Evolutionary conservation across 371 early-diverging fungal genomes (phyloP).

Genomic region (Smittium mucronatum): DNA sequence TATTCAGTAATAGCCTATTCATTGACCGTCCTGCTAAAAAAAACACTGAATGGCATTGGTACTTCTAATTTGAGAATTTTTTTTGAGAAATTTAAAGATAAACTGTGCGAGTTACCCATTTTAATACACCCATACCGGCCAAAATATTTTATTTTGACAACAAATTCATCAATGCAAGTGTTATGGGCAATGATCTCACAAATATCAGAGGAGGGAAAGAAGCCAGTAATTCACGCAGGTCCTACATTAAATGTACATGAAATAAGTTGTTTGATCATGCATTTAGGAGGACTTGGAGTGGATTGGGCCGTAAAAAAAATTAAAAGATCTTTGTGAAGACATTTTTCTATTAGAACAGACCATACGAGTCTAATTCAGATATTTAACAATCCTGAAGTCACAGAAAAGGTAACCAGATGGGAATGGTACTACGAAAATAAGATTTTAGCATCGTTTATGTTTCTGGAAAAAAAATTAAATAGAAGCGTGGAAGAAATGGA

Average conservation of each 20-base stretch:
- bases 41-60: constrained; percentile 4
- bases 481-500: background rate
- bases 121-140: constrained; percentile 2
- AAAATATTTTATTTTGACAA: constrained; percentile 26
- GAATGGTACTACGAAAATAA: background rate
- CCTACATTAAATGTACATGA: constrained; percentile 14
- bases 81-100: background rate
- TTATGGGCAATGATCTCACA: constrained; percentile 29
- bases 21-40: constrained; percentile 18
- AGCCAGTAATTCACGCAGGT: constrained; percentile 4
- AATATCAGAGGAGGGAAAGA: background rate
- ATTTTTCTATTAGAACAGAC: constrained; percentile 13
- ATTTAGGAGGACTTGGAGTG: constrained; percentile 33
- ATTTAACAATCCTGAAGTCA: constrained; percentile 3
- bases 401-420: constrained; percentile 9
- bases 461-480: background rate
- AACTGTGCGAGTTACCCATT: constrained; percentile 9
- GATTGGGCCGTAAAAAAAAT: constrained; percentile 22
- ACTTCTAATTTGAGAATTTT: no score
- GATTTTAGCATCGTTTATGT: background rate
- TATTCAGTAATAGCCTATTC: constrained; percentile 17
- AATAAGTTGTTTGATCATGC: constrained; percentile 25
- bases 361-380: constrained; percentile 3
- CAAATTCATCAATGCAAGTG: constrained; percentile 33
- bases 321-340: constrained; percentile 24